Base-by-base conservation (phyloP, 495 filamentous ascomycete species). In the Pyronema omphalodes region DNA sequence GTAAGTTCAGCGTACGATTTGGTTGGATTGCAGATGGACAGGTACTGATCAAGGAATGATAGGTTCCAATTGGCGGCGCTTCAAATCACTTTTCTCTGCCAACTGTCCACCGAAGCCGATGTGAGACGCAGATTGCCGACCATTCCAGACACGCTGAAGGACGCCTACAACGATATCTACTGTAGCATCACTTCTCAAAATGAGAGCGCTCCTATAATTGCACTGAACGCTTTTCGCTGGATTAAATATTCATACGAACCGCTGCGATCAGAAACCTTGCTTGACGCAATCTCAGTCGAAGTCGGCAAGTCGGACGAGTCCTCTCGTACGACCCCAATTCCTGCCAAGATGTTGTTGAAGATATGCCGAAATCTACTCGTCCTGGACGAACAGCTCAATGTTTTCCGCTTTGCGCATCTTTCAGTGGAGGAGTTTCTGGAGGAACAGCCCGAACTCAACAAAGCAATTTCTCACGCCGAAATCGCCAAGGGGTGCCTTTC, bases 221-320 rank as follows among this genome's bases (percentile, higher is more conserved):
- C 49, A 11, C 49, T 52, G 7, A 37, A 40, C 18, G 49, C 49
- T 5, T 52, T 52, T 36, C 49, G 49, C 33, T 52, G 49, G 49
- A 52, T 52, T 12, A 7, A 52, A 19, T 52, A 9, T 40, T 52
- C 49, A 19, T 52, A 39, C 49, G 49, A 52, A 41, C 49, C 49
- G 19, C 23, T 52, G 19, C 12, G 6, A 7, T 52, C 49, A 6
- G 35, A 37, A 8, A 41, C 49, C n/a, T 17, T 52, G 4, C 49
- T 39, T 40, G 49, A 52, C 40, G 49, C 49, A 6, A 18, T 52
- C 49, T 37, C 34, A 8, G 37, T 40, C 33, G 8, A 52, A 23
- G 6, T 41, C 19, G 35, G 17, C 37, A 19, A 19, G 7, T 37
- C 49, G 8, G 34, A 36, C 18, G 46, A 49, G 18, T 45, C 18